Conservation (phyloP, 495 filamentous ascomycete genomes). For the Xylaria nigripes region DNA sequence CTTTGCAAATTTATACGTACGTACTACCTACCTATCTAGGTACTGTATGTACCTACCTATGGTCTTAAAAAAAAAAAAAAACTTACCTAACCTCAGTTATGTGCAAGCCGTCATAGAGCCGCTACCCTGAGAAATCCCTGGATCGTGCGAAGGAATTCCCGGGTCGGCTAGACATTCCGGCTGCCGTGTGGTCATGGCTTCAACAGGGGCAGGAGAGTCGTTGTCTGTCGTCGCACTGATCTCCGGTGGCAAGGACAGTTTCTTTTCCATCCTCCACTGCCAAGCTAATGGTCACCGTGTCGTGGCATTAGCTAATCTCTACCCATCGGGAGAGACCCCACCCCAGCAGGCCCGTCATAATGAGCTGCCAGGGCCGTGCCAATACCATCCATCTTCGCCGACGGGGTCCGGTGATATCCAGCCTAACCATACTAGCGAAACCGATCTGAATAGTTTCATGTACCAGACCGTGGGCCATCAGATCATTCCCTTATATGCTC, state of each 20-base stretch:
- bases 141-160: not conserved
- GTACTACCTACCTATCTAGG: too few species aligned
- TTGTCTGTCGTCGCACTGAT: slow-evolving; percentile 86
- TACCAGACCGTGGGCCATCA: slow-evolving; percentile 94
- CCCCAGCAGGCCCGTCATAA: not conserved
- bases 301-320: slow-evolving; percentile 81
- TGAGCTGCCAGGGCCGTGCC: not conserved
- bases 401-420: not conserved
- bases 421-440: slow-evolving; percentile 33
- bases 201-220: slow-evolving; percentile 24
- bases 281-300: slow-evolving; percentile 75
- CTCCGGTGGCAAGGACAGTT: slow-evolving; percentile 94
- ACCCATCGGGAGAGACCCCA: slow-evolving; percentile 43
- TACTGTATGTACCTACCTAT: too few species aligned
- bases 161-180: slow-evolving; percentile 1
- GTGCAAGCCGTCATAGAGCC: too few species aligned
- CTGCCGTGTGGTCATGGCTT: slow-evolving; percentile 6
- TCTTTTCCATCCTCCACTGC: slow-evolving; percentile 89
- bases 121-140: too few species aligned
- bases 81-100: not conserved
- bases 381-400: not conserved
- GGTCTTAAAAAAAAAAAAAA: too few species aligned
- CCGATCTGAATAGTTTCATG: slow-evolving; percentile 95
- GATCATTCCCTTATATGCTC: slow-evolving; percentile 75
- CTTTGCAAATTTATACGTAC: too few species aligned